Evolutionary conservation across 257 asterid species (phyloP), one percentile per base, ranked within the genome.

Genomic region (Penstemon newberryi): DNA sequence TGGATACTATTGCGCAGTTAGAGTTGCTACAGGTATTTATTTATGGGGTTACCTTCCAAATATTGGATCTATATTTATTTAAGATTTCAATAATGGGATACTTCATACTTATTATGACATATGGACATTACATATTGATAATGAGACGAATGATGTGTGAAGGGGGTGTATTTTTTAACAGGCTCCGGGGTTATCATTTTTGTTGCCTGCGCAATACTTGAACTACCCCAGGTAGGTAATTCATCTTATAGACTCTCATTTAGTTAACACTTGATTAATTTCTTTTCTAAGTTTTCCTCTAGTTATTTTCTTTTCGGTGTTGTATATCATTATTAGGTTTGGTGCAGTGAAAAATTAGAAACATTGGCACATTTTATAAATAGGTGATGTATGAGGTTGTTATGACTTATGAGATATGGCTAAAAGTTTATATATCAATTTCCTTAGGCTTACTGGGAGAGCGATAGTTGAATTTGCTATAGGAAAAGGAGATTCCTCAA

Each of bases 151-250:
- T 78, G 76, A 83, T 70, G 46, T 82, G 56, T 76, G 78, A 74
- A 74, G 77, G 74, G 63, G 74, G 63, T 73, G 69, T 79, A 55
- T 77, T 80, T 85, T 75, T 83, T 83, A 67, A 84, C 95, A 93
- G 99, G 97, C 99, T 83, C 97, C 99, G 60, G 97, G 99, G 18
- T 74, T 93, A 72, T 85, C 94, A 18, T 88, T 88, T 84, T 73
- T 90, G 91, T 80, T 93, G 87, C 99, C 99, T 45, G 58, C 69
- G 64, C 96, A 85, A 68, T 90, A 83, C 85, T 63, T 69, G 69
- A 82, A 81, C 69, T 90, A 83, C 76, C 97, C 99, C 56, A 90
- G 99, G 99, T 89, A 90, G 99, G 99, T 89, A 82, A 80, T 66
- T 40, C 57, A 67, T 75, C 63, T 56, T 63, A 45, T 13, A 12